phyloP scores from a whole-genome alignment of 2,329 filamentous ascomycete genomes.

The Neofusicoccum kwambonambiense region DNA sequence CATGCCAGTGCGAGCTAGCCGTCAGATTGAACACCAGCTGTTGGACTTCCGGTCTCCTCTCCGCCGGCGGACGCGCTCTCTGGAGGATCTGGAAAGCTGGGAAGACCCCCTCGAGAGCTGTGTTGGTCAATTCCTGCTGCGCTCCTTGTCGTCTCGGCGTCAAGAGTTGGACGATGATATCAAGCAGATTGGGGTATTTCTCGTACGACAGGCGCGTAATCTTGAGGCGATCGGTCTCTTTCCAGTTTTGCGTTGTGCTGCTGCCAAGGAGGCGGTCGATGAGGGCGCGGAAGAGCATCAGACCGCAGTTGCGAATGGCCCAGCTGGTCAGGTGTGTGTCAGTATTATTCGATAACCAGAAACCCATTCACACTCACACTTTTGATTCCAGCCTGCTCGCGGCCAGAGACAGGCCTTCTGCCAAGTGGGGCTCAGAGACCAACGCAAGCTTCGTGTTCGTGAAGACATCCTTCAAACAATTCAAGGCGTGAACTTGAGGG shows the following conservation, averaged over 20 bases:
- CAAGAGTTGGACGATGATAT: constrained; percentile 63
- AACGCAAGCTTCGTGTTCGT: constrained; percentile 75
- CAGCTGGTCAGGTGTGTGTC: constrained; percentile 54
- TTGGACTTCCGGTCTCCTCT: constrained; percentile 56
- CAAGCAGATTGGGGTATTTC: constrained; percentile 64
- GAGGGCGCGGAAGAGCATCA: constrained; percentile 83
- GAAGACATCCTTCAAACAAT: constrained; percentile 89
- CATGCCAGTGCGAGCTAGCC: constrained; percentile 72
- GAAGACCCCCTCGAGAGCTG: constrained; percentile 65
- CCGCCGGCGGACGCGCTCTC: constrained; percentile 64
- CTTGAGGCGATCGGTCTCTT: constrained; percentile 43
- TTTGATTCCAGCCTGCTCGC: constrained; percentile 75
- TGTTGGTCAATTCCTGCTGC: constrained; percentile 30
- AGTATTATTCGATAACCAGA: not conserved
- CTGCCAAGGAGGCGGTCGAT: constrained; percentile 63
- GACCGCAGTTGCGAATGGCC: constrained; percentile 90
- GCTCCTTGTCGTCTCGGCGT: constrained; percentile 21
- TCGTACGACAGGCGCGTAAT: constrained; percentile 64
- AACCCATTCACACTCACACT: constrained; percentile 52
- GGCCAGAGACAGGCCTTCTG: constrained; percentile 73
- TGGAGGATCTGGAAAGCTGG: constrained; percentile 80
- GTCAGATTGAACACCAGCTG: constrained; percentile 62
- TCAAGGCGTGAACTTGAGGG: constrained; percentile 91
- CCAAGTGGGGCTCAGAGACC: constrained; percentile 71
- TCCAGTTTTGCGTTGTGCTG: constrained; percentile 51